A percentile compares a stretch with the other conserved stretches of the same genome.
These are phyloP conservation scores for Zygnema circumcarinatum DNA, from an alignment of 139 green algal species.

Conservation along the genomic window DNA sequence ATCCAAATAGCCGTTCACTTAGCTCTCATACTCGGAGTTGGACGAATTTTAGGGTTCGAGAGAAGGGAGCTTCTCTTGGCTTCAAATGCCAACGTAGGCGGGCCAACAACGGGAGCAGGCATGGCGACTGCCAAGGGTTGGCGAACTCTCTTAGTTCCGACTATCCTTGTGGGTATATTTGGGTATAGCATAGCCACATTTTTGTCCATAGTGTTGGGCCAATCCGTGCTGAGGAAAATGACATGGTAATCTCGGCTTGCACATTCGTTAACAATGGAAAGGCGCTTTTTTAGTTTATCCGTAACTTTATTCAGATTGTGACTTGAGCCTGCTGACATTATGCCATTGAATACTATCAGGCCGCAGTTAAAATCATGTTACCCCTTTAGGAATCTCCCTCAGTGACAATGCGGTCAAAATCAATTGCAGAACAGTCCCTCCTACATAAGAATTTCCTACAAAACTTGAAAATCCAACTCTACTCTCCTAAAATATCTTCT, in stretches of 20 bases:
- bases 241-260: too few relatives aligned
- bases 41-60: constrained; percentile 70
- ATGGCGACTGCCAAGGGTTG: constrained; percentile 91
- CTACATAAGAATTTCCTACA: background rate
- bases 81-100: constrained; percentile 92
- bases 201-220: constrained; percentile 31
- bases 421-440: too few relatives aligned
- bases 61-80: constrained; percentile 79
- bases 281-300: too few relatives aligned
- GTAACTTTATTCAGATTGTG: too few relatives aligned
- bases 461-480: background rate
- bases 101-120: constrained; percentile 84
- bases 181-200: constrained; percentile 77
- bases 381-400: too few relatives aligned
- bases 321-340: background rate
- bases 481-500: background rate
- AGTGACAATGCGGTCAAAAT: too few relatives aligned
- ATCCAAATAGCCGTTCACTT: constrained; percentile 67
- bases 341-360: background rate
- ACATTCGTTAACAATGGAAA: too few relatives aligned
- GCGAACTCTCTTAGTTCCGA: constrained; percentile 76
- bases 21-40: constrained; percentile 64
- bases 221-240: constrained; percentile 41
- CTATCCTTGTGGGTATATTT: constrained; percentile 83
- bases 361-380: background rate